These are phyloP conservation scores for Saturnispora gosingensis DNA, from an alignment of 805 yeast species.

Conservation along the genomic window DNA sequence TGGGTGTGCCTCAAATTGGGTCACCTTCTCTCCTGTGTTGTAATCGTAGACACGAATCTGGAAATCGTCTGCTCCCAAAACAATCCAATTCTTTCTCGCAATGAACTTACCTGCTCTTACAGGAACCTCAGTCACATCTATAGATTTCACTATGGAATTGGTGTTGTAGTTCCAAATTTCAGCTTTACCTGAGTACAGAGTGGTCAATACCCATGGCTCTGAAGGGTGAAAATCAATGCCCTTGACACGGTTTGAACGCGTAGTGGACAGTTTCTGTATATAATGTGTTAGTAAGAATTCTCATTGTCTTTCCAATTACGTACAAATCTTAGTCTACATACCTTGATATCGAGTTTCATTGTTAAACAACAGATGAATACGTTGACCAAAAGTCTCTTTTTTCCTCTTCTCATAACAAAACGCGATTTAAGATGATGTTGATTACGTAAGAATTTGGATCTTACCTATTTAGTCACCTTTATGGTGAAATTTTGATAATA, in stretches of 20 bases:
- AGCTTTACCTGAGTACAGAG: constrained; percentile 81
- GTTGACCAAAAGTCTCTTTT: neutral
- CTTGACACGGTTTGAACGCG: constrained; percentile 93
- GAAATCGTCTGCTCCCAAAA: constrained; percentile 94
- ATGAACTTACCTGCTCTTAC: constrained; percentile 92
- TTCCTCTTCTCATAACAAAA: neutral
- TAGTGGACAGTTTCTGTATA: constrained; percentile 64
- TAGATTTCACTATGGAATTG: constrained; percentile 68
- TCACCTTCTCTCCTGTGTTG: constrained; percentile 88
- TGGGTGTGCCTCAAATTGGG: constrained; percentile 97
- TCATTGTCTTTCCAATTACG: neutral
- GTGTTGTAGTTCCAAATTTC: constrained; percentile 96
- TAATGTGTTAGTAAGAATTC: constrained; percentile 4
- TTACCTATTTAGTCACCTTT: too few relatives aligned
- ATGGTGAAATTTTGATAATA: too few relatives aligned
- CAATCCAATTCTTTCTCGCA: constrained; percentile 95
- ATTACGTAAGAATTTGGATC: neutral
- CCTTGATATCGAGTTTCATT: constrained; percentile 44
- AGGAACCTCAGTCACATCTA: constrained; percentile 94
- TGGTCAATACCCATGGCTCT: constrained; percentile 93
- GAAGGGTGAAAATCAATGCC: constrained; percentile 97
- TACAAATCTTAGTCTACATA: constrained; percentile 17
- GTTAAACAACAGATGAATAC: neutral
- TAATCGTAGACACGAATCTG: constrained; percentile 88
- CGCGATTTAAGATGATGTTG: neutral